Base-by-base conservation (phyloP, 2,329 filamentous ascomycete species). In the Xylaria sp. region DNA sequence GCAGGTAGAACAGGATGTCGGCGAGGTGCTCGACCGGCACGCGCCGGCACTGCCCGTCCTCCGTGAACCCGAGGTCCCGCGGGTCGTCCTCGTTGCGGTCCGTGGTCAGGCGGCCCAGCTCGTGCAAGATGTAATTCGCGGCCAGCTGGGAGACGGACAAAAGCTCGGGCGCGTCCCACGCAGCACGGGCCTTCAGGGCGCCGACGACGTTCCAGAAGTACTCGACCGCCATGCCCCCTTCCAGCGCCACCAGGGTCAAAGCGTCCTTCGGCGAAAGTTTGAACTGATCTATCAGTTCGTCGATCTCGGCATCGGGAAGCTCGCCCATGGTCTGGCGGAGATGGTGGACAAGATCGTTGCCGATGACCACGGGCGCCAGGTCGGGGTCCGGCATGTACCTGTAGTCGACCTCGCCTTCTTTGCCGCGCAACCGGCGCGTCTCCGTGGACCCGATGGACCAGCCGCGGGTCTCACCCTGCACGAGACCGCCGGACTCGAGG, bases 381-480 rank as follows among this genome's bases (percentile, higher is more conserved):
- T 99, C 94, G 4, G 94, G 91, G 70, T 99, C 94, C 0, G 94
- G 93, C 93, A 99, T 97, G 69, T 99, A 99, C 39, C 94, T 83
- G 72, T 99, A 99, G 72, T 99, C 94, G 5, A 97, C 92, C 68
- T 96, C 93, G 44, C 94, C 94, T 71, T 97, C 94, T 71, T 99
- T 99, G 21, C 91, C 91, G 65, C 94, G 84, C 40, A 99, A 76
- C 39, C 88, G 83, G 54, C 85, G 86, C 2, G 94, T 97, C 69
- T 92, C 88, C 3, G 85, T 91, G 59, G 86, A 88, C 2, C 92
- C 92, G 20, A 96, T 81, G 1, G 91, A 89, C 92, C 92, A 99
- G 5, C 94, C 93, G 52, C 94, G 83, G 7, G 94, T 99, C 75
- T 99, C 94, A 41, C 92, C 91, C 61, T 86, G 82, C 45, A 97